A percentile compares a stretch with the other conserved stretches of the same genome.
Conservation (phyloP, 2,329 filamentous ascomycete genomes). For the Penicillium sp. region DNA sequence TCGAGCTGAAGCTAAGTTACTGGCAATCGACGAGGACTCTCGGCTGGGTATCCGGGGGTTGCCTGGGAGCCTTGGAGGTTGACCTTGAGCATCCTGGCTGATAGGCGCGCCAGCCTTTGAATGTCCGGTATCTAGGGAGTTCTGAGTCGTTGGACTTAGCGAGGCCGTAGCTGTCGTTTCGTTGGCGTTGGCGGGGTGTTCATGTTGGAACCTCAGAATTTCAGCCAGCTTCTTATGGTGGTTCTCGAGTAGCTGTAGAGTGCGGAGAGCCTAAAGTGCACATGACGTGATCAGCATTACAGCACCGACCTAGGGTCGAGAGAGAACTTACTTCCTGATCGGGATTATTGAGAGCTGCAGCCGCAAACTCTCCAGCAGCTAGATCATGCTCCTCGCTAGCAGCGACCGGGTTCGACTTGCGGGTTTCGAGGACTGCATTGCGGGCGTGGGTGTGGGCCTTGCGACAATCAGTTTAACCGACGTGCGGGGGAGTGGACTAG, state of each 20-base stretch:
- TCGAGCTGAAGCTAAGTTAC: constrained; percentile 80
- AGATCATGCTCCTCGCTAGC: constrained; percentile 86
- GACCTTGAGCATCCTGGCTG: constrained; percentile 35
- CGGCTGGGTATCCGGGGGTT: constrained; percentile 56
- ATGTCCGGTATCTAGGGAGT: constrained; percentile 18
- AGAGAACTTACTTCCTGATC: constrained; percentile 54
- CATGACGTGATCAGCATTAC: constrained; percentile 1
- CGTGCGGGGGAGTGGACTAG: background rate
- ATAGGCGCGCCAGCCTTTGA: constrained; percentile 23
- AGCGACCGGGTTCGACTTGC: constrained; percentile 68
- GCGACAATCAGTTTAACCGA: constrained; percentile 7
- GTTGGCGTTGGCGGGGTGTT: constrained; percentile 44
- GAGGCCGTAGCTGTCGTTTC: constrained; percentile 7
- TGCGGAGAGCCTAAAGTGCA: constrained; percentile 71
- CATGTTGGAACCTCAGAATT: constrained; percentile 71
- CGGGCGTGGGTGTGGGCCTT: constrained; percentile 87
- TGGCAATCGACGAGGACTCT: constrained; percentile 82
- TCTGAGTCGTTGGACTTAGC: constrained; percentile 15
- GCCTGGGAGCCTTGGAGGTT: constrained; percentile 41
- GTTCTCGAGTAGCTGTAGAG: constrained; percentile 79
- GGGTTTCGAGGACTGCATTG: constrained; percentile 74
- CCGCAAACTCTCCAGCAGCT: constrained; percentile 85
- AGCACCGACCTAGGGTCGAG: constrained; percentile 3
- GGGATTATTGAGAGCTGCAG: constrained; percentile 72
- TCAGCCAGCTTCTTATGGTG: constrained; percentile 84